Evolutionary conservation across 495 filamentous ascomycete genomes (phyloP).

Genomic region (Penicillium subrubescens): DNA sequence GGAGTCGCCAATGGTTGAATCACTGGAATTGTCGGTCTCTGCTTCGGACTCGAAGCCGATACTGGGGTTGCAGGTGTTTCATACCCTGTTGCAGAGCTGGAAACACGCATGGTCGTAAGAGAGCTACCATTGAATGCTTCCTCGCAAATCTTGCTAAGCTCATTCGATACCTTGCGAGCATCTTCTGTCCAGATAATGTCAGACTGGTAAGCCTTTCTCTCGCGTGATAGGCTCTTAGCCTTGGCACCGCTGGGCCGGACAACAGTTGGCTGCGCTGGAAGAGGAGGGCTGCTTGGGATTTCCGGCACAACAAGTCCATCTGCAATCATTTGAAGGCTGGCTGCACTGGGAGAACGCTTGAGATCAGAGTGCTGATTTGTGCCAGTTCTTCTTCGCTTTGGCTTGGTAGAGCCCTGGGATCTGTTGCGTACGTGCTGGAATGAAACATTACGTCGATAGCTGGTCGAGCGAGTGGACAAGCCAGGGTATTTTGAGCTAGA

Average conservation of each 20-base stretch:
- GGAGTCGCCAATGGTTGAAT: not conserved
- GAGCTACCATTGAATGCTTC: constrained; percentile 82
- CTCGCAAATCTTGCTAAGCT: constrained; percentile 69
- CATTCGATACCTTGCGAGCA: constrained; percentile 64
- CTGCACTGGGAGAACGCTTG: constrained; percentile 31
- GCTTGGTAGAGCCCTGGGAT: constrained; percentile 42
- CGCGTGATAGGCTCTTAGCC: constrained; percentile 28
- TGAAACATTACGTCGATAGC: constrained; percentile 76
- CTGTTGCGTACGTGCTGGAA: constrained; percentile 64
- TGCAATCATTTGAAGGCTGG: constrained; percentile 31
- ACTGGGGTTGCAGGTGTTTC: constrained; percentile 58
- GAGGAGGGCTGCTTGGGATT: constrained; percentile 35
- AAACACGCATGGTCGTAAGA: constrained; percentile 50
- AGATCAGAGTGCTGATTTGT: constrained; percentile 15
- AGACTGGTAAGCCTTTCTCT: constrained; percentile 44
- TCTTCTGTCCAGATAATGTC: constrained; percentile 61
- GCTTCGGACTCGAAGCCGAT: constrained; percentile 38
- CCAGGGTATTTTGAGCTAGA: constrained; percentile 63
- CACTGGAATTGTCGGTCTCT: constrained; percentile 17
- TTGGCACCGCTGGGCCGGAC: constrained; percentile 36
- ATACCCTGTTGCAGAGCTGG: constrained; percentile 44
- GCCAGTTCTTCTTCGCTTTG: constrained; percentile 24
- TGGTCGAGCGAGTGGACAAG: constrained; percentile 55
- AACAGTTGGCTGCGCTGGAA: constrained; percentile 45
- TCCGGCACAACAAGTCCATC: constrained; percentile 23